Percentiles rank a stretch among this genome's conserved stretches.
Evolutionary conservation across 2,329 filamentous ascomycete genomes (phyloP).

Genomic region (Ilyonectria destructans): DNA sequence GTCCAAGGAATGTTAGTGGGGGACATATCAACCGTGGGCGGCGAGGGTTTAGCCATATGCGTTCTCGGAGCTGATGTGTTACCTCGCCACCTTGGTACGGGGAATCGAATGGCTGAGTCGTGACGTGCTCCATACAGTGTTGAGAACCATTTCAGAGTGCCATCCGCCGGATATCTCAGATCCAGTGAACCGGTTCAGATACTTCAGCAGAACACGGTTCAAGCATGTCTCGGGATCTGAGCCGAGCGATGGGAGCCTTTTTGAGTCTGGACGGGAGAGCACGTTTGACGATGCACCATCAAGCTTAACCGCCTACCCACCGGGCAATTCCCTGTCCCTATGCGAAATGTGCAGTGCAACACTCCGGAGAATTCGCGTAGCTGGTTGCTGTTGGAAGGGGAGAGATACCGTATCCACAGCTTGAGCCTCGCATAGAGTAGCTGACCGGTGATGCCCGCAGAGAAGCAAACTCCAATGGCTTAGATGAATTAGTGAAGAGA

Average conservation of each 20-base stretch:
- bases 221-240: constrained; percentile 21
- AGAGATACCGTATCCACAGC: constrained; percentile 18
- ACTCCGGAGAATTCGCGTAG: constrained; percentile 6
- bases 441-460: neutral
- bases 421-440: constrained; percentile 9
- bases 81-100: constrained; percentile 3
- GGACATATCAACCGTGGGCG: constrained; percentile 14
- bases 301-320: constrained; percentile 10
- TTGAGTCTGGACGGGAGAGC: constrained; percentile 1
- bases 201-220: neutral
- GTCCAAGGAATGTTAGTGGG: neutral
- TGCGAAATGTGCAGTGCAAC: constrained; percentile 10
- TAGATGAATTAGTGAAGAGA: neutral
- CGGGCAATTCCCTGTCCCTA: constrained; percentile 9
- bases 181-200: neutral
- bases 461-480: neutral
- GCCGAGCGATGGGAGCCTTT: constrained; percentile 13
- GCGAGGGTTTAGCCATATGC: constrained; percentile 11
- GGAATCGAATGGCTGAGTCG: constrained; percentile 13
- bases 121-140: neutral
- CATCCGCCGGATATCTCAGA: constrained; percentile 16
- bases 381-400: constrained; percentile 17
- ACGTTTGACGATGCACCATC: neutral
- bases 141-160: constrained; percentile 4
- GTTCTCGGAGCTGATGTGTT: constrained; percentile 15